A percentile compares a stretch with the other conserved stretches of the same genome.
Evolutionary conservation across 257 asterid genomes (phyloP).

Genomic region (Scutellaria barbata): DNA sequence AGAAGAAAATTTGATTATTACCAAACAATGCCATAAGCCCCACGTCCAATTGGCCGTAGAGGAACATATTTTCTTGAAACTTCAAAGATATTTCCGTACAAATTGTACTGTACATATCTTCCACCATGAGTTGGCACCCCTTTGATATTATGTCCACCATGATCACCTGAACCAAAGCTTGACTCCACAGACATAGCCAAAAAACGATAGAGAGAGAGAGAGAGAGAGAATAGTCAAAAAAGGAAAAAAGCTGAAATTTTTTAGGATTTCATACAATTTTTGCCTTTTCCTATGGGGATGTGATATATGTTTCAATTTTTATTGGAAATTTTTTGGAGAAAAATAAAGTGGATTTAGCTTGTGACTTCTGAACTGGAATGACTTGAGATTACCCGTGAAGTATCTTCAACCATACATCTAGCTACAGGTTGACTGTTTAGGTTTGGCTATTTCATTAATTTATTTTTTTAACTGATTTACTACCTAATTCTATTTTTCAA

Average conservation of each 20-base stretch:
- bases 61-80: constrained; percentile 71
- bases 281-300: neutral
- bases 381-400: constrained; percentile 57
- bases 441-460: neutral
- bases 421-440: neutral
- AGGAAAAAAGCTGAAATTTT: too few relatives aligned
- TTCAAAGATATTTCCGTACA: constrained; percentile 70
- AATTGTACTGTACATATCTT: constrained; percentile 63
- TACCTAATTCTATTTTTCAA: neutral
- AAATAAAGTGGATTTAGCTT: constrained; percentile 32
- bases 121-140: constrained; percentile 70
- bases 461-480: neutral
- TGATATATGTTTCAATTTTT: neutral
- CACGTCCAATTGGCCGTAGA: constrained; percentile 73
- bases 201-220: neutral
- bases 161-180: constrained; percentile 59
- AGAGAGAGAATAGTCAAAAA: too few relatives aligned
- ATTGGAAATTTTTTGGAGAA: constrained; percentile 28
- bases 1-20: constrained; percentile 26
- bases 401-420: constrained; percentile 47
- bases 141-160: constrained; percentile 54
- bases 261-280: constrained; percentile 34
- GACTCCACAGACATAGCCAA: constrained; percentile 49
- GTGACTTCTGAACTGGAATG: constrained; percentile 68
- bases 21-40: constrained; percentile 78